A percentile compares a stretch with the other conserved stretches of the same genome.
Evolutionary conservation across 2,329 filamentous ascomycete genomes (phyloP).

Genomic region (Fusarium continuum): DNA sequence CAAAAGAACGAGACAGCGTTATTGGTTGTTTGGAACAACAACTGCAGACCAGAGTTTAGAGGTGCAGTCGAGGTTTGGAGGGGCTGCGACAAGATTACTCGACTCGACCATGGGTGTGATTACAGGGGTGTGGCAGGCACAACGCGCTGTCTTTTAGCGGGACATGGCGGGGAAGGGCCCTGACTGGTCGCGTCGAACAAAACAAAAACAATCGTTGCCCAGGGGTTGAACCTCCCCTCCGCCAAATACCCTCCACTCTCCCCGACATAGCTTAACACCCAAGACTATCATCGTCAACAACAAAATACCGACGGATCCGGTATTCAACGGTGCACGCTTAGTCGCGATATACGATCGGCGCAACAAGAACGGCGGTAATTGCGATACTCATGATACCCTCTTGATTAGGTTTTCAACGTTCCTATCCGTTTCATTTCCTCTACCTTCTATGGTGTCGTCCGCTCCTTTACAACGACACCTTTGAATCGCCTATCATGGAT

Average conservation of each 20-base stretch:
- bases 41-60: conserved; percentile 4
- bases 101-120: conserved; percentile 10
- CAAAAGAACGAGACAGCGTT: conserved; percentile 6
- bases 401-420: conserved; percentile 15
- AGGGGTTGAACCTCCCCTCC: conserved; percentile 30
- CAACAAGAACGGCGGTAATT: neutral
- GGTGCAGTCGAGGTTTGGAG: conserved; percentile 31
- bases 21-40: conserved; percentile 6
- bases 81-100: conserved; percentile 28
- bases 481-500: conserved; percentile 62
- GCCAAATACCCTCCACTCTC: conserved; percentile 29
- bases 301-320: conserved; percentile 26
- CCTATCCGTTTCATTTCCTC: conserved; percentile 16
- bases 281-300: conserved; percentile 27
- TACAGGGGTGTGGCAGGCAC: conserved; percentile 39
- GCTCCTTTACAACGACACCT: conserved; percentile 30
- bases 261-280: conserved; percentile 11
- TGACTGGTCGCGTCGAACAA: conserved; percentile 44
- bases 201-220: conserved; percentile 49
- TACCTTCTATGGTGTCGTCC: conserved; percentile 12
- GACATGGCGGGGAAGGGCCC: conserved; percentile 35
- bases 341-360: conserved; percentile 10
- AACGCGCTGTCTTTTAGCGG: conserved; percentile 39
- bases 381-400: conserved; percentile 22
- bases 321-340: conserved; percentile 23